Conservation (phyloP, 129 eudicot genomes). For the Helichrysum umbraculigerum region DNA sequence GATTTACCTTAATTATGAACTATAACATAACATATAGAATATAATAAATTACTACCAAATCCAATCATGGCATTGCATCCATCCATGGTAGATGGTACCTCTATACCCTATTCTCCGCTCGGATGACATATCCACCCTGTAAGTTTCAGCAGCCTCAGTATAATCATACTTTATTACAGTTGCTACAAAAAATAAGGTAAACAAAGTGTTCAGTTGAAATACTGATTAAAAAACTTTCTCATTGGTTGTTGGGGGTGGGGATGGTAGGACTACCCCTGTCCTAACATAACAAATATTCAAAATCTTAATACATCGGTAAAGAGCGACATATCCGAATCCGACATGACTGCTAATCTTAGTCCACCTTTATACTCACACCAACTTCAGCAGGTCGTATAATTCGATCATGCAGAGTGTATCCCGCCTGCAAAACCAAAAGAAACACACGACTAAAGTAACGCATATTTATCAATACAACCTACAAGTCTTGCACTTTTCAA, state of each 20-base stretch:
- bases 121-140: constrained; percentile 2
- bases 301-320: constrained; percentile 8
- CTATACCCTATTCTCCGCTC: neutral
- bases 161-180: constrained; percentile 24
- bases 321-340: neutral
- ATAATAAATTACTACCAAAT: constrained; percentile 1
- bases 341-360: constrained; percentile 32
- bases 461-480: neutral
- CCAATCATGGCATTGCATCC: neutral
- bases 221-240: neutral
- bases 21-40: neutral
- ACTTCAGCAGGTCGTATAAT: constrained; percentile 90
- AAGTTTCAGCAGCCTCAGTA: constrained; percentile 10
- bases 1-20: neutral
- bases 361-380: constrained; percentile 61
- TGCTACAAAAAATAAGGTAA: constrained; percentile 19
- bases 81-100: neutral
- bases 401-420: constrained; percentile 70
- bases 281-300: constrained; percentile 25
- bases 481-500: neutral
- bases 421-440: constrained; percentile 48
- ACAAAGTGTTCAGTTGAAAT: neutral
- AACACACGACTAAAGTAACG: neutral
- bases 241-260: neutral
- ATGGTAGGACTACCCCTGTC: neutral